Evolutionary conservation across 192 early-diverging fungal species (phyloP), one percentile per base, ranked within the genome.

Genomic region (Coemansia sp.): DNA sequence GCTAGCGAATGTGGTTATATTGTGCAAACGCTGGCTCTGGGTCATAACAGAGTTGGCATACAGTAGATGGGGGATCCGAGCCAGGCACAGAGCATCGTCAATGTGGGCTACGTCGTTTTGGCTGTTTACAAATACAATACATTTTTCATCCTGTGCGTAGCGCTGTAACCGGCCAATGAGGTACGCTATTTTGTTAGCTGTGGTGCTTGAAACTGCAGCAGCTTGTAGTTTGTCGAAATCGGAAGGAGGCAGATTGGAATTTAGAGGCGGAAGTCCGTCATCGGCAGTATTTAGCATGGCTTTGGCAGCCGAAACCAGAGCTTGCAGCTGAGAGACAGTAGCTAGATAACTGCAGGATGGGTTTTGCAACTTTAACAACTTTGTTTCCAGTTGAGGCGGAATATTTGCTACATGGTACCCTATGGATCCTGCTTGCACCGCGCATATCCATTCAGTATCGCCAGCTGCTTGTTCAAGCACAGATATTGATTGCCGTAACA

Each of bases 1-100:
- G 2, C 71, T 74, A 4, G 67, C 56, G 49, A 79, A 79, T 1
- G 77, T 79, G 2, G 65, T 79, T 28, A 79, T 74, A 40, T 66
- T 71, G 45, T 79, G 57, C 10, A 57, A 65, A 10, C 65, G 75
- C 55, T 70, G 68, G 57, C 55, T 72, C 45, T 60, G 69, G 50
- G 43, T 77, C 64, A 65, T 72, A 9, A 31, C 65, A 20, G 61
- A 40, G 65, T 59, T 68, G 5, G 75, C 53, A 19, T 78, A 78
- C 5, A 72, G 36, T 14, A 78, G 59, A 59, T 70, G 69, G 5
- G 47, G 69, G 5, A 78, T 60, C 5, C 61, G 69, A 13, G 59
- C 64, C n/a, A 78, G 47, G 12, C 35, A 31, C 40, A 78, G 55
- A 0, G 75, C 75, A 26, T 72, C 70, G 41, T 63, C 53, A 9